Conservation (phyloP, 495 filamentous ascomycete genomes). For the Pyrenula massariospora region DNA sequence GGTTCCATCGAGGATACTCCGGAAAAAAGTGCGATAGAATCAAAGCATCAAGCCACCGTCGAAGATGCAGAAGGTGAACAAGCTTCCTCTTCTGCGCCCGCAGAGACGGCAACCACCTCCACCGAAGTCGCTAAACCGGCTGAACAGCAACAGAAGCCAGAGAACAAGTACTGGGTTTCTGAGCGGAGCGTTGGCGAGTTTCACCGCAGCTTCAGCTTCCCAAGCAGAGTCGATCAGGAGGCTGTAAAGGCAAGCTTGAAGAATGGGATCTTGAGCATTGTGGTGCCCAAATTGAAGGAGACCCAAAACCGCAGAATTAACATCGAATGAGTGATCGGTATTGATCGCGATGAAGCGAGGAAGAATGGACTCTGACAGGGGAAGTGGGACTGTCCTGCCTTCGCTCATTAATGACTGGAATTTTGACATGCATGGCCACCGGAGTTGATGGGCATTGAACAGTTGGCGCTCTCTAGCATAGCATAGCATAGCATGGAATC, state of each 20-base stretch:
- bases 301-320: conserved; percentile 39
- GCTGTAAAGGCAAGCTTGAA: conserved; percentile 61
- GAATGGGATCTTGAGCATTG: conserved; percentile 60
- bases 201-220: conserved; percentile 68
- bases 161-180: conserved; percentile 61
- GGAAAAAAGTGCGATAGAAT: conserved; percentile 10
- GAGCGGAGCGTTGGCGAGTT: conserved; percentile 79
- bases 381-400: no score
- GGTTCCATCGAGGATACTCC: conserved; percentile 18
- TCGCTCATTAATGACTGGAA: background rate
- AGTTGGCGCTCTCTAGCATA: background rate
- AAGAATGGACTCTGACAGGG: background rate
- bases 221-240: conserved; percentile 63
- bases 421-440: background rate
- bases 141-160: conserved; percentile 20
- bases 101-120: conserved; percentile 3
- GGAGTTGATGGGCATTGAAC: background rate
- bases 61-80: conserved; percentile 45
- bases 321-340: conserved; percentile 32
- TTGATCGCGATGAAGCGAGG: background rate
- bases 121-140: conserved; percentile 13
- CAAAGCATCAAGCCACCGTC: conserved; percentile 46
- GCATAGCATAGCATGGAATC: background rate
- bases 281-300: conserved; percentile 65
- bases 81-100: conserved; percentile 4